These are phyloP conservation scores for Solanum clarkiae DNA, from an alignment of 257 asterid genomes.

Conservation along the genomic window DNA sequence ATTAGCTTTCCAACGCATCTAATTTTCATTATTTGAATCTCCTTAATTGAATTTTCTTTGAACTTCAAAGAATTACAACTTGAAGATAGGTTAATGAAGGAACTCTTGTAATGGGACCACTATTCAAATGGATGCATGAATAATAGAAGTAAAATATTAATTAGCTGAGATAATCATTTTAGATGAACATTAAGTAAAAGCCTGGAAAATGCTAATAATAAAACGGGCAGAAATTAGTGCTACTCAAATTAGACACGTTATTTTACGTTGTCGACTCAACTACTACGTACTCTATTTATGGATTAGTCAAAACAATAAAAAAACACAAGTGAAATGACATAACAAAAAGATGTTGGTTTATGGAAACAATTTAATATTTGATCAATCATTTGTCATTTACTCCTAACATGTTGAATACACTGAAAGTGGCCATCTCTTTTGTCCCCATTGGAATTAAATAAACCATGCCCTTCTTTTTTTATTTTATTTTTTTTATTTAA, in stretches of 20 bases:
- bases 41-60: neutral
- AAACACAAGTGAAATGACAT: neutral
- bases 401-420: neutral
- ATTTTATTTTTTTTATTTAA: too few relatives aligned
- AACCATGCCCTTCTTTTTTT: neutral
- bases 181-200: neutral
- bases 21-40: too few relatives aligned
- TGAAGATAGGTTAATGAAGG: neutral
- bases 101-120: neutral
- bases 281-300: neutral
- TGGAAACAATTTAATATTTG: neutral
- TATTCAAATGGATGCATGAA: neutral
- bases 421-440: neutral
- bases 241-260: neutral
- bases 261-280: neutral
- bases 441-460: neutral
- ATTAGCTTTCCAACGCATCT: too few relatives aligned
- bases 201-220: neutral
- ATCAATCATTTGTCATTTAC: neutral
- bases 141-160: neutral
- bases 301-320: neutral
- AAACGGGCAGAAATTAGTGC: neutral
- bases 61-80: neutral
- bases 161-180: neutral
- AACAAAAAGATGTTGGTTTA: neutral